Conservation (phyloP, 2,329 filamentous ascomycete genomes). For the Dothideomycetes sp. region DNA sequence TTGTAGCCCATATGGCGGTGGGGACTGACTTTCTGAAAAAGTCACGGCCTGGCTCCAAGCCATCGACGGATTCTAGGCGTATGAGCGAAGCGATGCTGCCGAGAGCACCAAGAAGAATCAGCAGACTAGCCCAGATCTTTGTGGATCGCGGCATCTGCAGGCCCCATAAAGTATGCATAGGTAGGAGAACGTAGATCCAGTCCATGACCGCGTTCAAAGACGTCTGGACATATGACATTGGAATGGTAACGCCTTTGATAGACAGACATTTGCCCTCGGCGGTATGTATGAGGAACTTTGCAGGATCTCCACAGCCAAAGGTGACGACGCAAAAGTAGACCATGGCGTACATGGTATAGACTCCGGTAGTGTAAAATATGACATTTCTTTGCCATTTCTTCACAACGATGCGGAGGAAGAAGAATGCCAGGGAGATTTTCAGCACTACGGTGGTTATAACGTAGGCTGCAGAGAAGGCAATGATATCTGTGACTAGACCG, state of each 20-base stretch:
- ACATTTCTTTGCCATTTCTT: conserved; percentile 7
- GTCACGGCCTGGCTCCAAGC: neutral
- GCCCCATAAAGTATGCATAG: conserved; percentile 7
- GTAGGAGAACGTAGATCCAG: conserved; percentile 6
- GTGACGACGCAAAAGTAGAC: conserved; percentile 5
- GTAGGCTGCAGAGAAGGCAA: conserved; percentile 7
- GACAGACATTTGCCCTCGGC: conserved; percentile 7
- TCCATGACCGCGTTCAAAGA: conserved; percentile 7
- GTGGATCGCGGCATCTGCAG: conserved; percentile 7
- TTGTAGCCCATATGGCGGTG: conserved; percentile 10
- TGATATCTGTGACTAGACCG: no score
- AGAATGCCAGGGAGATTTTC: conserved; percentile 10
- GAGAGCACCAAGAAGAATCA: conserved; percentile 7
- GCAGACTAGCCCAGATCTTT: conserved; percentile 6
- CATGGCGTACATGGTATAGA: conserved; percentile 3
- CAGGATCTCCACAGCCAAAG: conserved; percentile 1
- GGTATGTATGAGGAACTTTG: conserved; percentile 4
- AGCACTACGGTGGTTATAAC: conserved; percentile 9
- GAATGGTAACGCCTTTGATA: conserved; percentile 1
- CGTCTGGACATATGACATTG: conserved; percentile 8
- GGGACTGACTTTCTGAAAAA: conserved; percentile 7
- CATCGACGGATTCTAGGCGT: conserved; percentile 8
- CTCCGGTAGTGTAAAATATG: neutral
- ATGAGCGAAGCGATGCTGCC: conserved; percentile 9
- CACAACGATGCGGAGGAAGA: conserved; percentile 10